phyloP scores from a whole-genome alignment of 2,329 filamentous ascomycete species.

The Rhinocladiella similis region DNA sequence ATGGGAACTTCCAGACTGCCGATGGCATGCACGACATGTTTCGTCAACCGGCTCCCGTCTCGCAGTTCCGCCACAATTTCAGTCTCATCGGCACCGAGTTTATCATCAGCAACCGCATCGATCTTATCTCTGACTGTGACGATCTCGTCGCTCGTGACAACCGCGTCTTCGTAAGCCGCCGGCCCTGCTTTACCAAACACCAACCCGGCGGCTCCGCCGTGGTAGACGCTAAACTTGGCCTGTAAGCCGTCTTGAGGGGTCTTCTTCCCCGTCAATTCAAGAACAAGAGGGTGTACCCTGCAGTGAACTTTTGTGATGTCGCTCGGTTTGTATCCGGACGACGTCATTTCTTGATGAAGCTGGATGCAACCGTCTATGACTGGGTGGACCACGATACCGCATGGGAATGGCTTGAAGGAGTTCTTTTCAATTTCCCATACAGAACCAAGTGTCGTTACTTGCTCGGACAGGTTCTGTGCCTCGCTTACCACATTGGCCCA shows the following conservation, averaged over 20 bases:
- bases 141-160: conserved; percentile 46
- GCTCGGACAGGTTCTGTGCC: conserved; percentile 39
- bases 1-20: conserved; percentile 53
- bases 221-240: conserved; percentile 58
- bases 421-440: conserved; percentile 56
- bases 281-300: conserved; percentile 52
- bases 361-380: conserved; percentile 55
- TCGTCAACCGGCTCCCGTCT: conserved; percentile 40
- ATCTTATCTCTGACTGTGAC: conserved; percentile 48
- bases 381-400: conserved; percentile 59
- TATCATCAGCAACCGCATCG: conserved; percentile 43
- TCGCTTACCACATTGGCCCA: conserved; percentile 55
- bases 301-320: conserved; percentile 44
- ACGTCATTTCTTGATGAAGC: conserved; percentile 42
- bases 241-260: conserved; percentile 52
- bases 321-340: conserved; percentile 32
- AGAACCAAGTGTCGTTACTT: conserved; percentile 38
- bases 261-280: conserved; percentile 55
- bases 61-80: conserved; percentile 40
- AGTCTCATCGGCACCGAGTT: conserved; percentile 45
- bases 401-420: conserved; percentile 59
- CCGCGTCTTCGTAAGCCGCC: conserved; percentile 50
- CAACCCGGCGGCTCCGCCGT: conserved; percentile 53
- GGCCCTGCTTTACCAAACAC: conserved; percentile 54
- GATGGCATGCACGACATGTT: conserved; percentile 52